Base-by-base conservation (phyloP, 2,329 filamentous ascomycete species). In the Penicillium sp. region DNA sequence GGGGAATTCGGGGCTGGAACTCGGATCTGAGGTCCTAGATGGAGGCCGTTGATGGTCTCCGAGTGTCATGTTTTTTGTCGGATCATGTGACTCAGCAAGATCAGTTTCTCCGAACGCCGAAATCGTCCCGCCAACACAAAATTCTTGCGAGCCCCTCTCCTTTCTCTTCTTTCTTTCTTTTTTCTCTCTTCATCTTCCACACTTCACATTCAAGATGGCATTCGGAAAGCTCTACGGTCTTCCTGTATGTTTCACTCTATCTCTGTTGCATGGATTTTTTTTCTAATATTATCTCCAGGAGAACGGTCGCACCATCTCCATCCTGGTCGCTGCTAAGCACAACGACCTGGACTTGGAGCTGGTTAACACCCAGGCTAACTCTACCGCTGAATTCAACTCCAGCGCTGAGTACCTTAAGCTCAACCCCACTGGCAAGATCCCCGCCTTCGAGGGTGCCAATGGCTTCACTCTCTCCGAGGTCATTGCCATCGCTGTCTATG, bases 171-270 rank as follows among this genome's bases (percentile, higher is more conserved):
- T 58, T 49, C 41, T 57, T 55, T 40, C 26, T n/a, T 57, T 47
- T 44, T 48, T 50, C 37, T 55, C 45, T 35, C 45, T 35, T 54
- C 46, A 44, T 28, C 36, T 50, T 54, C 41, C 54, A 52, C 50
- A 56, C 50, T 51, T 54, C 57, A 52, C 50, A 58, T 61, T 70
- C 82, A 90, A 84, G 78, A 95, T 96, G 89, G 84, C 90, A 76
- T 97, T 99, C 85, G 94, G 94, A 82, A 99, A 96, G 84, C 86
- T 99, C 74, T 97, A 94, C 86, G 89, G 88, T 76, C 86, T 84
- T 78, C 76, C 85, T 81, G 93, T 96, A 87, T 69, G 81, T 72
- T 63, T 36, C 14, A 45, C 9, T 19, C 7, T 8, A 2, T 19
- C 28, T 35, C 14, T 40, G 2, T n/a, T 33, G 2, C 12, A n/a